Base-by-base conservation (phyloP, 2,329 filamentous ascomycete genomes). In the Penicillium sp. region DNA sequence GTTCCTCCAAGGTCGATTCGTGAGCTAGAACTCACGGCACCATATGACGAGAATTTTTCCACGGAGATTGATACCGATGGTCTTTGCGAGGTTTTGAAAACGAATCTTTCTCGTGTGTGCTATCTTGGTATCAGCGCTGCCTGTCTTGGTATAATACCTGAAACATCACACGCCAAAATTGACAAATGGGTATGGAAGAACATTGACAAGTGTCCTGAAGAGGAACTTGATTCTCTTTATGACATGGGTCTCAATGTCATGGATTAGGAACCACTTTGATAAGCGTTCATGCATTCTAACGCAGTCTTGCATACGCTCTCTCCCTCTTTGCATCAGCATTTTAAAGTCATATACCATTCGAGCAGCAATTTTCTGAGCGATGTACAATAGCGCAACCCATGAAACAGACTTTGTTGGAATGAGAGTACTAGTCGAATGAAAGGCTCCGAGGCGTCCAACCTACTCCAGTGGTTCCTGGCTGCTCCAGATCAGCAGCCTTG, bases 171-270 rank as follows among this genome's bases (percentile, higher is more conserved):
- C 35, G 29, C 40, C 35, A 40, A n/a, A 38, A 40, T 56, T 18
- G 53, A 56, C 29, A 46, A 42, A 29, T 24, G 31, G 42, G 22
- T 56, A 2, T 56, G 53, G 53, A 45, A 40, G 18, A 56, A 56
- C 4, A 56, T 56, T 24, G 53, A 56, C 42, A 22, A 52, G n/a
- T 56, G 53, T 31, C 35, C 53, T 13, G 53, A 56, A 14, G 29
- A 42, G 20, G 53, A 56, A 26, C 26, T 56, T 13, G 42, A 56
- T 29, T 14, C n/a, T 32, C 18, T 56, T 6, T 40, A 14, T 35
- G 53, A 56, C 10, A 16, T 56, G 20, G 53, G 53, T n/a, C 20
- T 56, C 26, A 39, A 35, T 40, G 35, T 52, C 13, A 35, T 51
- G 18, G 40, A 52, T 14, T 8, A 4, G 11, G 48, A 51, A 13